A percentile compares a stretch with the other conserved stretches of the same genome.
phyloP scores from a whole-genome alignment of 768 basidiomycete species.

The Amanita fuliginea region DNA sequence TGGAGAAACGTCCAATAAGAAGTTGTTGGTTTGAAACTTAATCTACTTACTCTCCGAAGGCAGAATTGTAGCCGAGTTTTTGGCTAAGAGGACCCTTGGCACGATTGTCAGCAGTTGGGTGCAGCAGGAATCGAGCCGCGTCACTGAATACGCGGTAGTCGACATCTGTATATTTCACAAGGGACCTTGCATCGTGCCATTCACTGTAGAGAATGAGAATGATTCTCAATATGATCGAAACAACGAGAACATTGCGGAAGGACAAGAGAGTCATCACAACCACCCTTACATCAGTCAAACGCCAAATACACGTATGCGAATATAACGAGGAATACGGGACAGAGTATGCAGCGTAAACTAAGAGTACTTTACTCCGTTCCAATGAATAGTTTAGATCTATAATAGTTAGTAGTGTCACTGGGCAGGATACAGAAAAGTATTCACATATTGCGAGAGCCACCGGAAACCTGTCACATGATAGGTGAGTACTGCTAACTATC shows the following conservation, averaged over 20 bases:
- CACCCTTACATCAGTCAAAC: background rate
- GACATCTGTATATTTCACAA: constrained; percentile 95
- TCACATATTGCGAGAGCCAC: constrained; percentile 95
- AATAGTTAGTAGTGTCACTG: background rate
- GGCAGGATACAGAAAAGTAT: constrained; percentile 16
- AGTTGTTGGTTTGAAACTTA: background rate
- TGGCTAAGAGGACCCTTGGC: constrained; percentile 52
- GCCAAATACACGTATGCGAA: background rate
- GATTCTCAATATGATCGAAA: constrained; percentile 51
- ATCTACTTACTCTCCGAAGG: constrained; percentile 66
- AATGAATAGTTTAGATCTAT: constrained; percentile 3
- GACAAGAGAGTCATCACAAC: constrained; percentile 7
- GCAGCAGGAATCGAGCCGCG: constrained; percentile 65
- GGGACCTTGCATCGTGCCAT: constrained; percentile 76
- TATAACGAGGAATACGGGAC: background rate
- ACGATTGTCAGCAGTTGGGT: constrained; percentile 28
- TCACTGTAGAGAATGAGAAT: constrained; percentile 76
- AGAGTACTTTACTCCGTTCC: background rate
- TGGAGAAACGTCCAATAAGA: constrained; percentile 4
- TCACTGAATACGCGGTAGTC: constrained; percentile 96
- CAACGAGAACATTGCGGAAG: constrained; percentile 41
- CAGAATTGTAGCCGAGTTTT: constrained; percentile 19
- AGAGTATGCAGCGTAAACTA: background rate
- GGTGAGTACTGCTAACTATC: background rate
- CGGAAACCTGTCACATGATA: constrained; percentile 58